Conservation (phyloP, 257 asterid genomes). For the Knoxia roxburghii region DNA sequence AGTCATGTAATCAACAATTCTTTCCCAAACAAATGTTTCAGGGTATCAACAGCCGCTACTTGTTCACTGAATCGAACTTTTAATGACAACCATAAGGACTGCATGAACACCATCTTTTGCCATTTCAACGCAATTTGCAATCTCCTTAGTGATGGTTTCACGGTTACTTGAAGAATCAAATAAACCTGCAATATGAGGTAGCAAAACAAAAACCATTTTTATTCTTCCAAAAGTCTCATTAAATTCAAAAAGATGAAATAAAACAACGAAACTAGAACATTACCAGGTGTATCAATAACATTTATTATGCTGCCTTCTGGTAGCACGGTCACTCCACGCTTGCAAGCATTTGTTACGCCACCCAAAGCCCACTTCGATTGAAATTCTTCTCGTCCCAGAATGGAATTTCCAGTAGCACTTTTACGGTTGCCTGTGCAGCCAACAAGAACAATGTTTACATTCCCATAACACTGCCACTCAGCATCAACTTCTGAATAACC, state of each 20-base stretch:
- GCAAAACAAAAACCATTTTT: background rate
- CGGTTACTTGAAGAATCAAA: background rate
- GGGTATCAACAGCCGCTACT: conserved; percentile 50
- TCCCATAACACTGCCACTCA: too few species aligned
- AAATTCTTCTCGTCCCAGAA: conserved; percentile 46
- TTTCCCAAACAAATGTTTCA: conserved; percentile 17
- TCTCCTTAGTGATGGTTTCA: background rate
- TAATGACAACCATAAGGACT: conserved; percentile 54
- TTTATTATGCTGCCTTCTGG: conserved; percentile 51
- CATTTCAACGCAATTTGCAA: background rate
- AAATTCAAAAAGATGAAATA: too few species aligned
- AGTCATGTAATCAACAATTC: conserved; percentile 59
- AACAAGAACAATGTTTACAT: conserved; percentile 52
- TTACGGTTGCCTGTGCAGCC: conserved; percentile 78
- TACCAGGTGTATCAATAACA: conserved; percentile 81
- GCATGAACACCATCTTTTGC: conserved; percentile 41
- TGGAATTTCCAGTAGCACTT: conserved; percentile 80
- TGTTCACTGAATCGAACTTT: conserved; percentile 62
- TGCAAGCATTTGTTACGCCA: conserved; percentile 72
- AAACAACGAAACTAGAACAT: background rate
- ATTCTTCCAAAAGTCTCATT: background rate
- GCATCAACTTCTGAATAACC: too few species aligned
- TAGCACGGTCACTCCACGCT: conserved; percentile 40
- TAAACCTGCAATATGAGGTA: background rate
- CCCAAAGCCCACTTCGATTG: conserved; percentile 53